A percentile compares a stretch with the other conserved stretches of the same genome.
Evolutionary conservation across 208 protist genomes (phyloP).

Genomic region (Acanthamoeba pearcei): DNA sequence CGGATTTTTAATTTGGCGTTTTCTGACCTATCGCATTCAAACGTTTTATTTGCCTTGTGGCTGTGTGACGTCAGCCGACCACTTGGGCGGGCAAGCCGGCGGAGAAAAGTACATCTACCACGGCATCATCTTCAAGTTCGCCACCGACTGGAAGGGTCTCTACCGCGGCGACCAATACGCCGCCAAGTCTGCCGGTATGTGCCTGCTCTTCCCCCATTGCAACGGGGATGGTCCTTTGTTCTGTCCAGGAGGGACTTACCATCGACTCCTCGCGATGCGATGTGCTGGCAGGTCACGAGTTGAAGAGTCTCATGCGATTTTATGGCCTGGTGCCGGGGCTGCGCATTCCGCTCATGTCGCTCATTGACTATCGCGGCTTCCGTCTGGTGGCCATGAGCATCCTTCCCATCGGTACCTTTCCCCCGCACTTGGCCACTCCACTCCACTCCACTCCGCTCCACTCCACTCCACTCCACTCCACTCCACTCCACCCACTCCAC

Average conservation of each 20-base stretch:
- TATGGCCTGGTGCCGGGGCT: constrained; percentile 28
- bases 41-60: not conserved
- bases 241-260: not conserved
- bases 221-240: too few species aligned
- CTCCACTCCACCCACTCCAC: too few species aligned
- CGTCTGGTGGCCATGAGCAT: constrained; percentile 74
- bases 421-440: not conserved
- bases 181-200: constrained; percentile 40
- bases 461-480: too few species aligned
- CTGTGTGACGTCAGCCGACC: not conserved
- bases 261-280: not conserved
- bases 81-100: constrained; percentile 60
- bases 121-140: constrained; percentile 77
- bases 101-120: constrained; percentile 76
- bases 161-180: constrained; percentile 66
- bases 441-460: too few species aligned
- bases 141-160: constrained; percentile 66
- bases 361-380: constrained; percentile 76
- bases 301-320: constrained; percentile 72
- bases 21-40: constrained; percentile 5
- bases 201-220: too few species aligned
- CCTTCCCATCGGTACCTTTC: constrained; percentile 54
- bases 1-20: not conserved
- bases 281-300: not conserved
- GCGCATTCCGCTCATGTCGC: constrained; percentile 69